Evolutionary conservation across 805 yeast genomes (phyloP).

Genomic region (Yamadazyma ubonensis): DNA sequence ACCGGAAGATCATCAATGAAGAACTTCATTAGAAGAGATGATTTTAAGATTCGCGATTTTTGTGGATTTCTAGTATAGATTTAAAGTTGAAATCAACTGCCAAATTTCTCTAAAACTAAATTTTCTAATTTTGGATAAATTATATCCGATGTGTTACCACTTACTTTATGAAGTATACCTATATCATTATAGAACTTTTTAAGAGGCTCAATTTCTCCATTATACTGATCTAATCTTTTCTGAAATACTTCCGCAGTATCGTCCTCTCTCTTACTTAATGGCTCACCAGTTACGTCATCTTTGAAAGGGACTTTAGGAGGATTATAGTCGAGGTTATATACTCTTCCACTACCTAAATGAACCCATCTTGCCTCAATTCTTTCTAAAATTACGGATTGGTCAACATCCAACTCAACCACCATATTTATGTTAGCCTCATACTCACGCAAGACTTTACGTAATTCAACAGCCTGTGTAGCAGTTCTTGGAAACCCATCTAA

Average conservation of each 20-base stretch:
- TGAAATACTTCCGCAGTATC: slow-evolving; percentile 76
- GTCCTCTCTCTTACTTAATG: slow-evolving; percentile 74
- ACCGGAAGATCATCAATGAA: slow-evolving; percentile 95
- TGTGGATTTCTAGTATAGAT: no score
- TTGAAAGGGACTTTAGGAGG: slow-evolving; percentile 82
- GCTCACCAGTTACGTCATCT: slow-evolving; percentile 91
- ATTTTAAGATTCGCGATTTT: background rate
- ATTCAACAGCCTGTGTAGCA: slow-evolving; percentile 60
- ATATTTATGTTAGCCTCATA: slow-evolving; percentile 53
- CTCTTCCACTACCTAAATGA: slow-evolving; percentile 80
- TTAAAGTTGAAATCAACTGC: background rate
- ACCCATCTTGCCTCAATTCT: slow-evolving; percentile 86
- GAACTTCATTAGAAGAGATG: slow-evolving; percentile 53
- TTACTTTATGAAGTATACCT: slow-evolving; percentile 50
- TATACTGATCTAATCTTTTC: slow-evolving; percentile 63
- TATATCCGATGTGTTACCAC: slow-evolving; percentile 81
- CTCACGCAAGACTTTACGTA: slow-evolving; percentile 45
- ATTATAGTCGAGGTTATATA: slow-evolving; percentile 80
- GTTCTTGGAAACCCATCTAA: slow-evolving; percentile 95
- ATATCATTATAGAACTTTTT: slow-evolving; percentile 53
- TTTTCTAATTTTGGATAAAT: slow-evolving; percentile 67
- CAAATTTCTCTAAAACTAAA: slow-evolving; percentile 11
- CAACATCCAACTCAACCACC: slow-evolving; percentile 86
- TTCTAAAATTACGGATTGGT: slow-evolving; percentile 75
- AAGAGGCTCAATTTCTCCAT: slow-evolving; percentile 58